A percentile compares a stretch with the other conserved stretches of the same genome.
phyloP scores from a whole-genome alignment of 345 rosid species.

The Psidium friedrichsthalianum region DNA sequence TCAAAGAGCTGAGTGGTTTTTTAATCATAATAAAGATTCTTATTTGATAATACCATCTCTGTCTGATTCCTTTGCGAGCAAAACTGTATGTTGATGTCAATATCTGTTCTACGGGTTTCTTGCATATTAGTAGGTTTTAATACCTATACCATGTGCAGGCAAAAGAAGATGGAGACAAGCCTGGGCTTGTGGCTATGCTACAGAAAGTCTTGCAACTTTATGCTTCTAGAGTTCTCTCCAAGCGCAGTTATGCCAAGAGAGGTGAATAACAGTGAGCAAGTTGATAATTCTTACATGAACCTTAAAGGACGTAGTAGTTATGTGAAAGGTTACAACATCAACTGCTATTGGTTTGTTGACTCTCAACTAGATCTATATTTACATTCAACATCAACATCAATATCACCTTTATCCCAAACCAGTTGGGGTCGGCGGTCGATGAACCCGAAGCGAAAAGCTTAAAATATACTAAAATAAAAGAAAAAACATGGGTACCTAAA shows the following conservation, averaged over 20 bases:
- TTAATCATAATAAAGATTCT: not conserved
- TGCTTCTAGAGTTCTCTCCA: constrained; percentile 69
- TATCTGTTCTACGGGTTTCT: not conserved
- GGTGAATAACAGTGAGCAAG: constrained; percentile 20
- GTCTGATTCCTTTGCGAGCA: not conserved
- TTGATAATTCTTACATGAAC: not conserved
- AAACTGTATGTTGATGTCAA: not conserved
- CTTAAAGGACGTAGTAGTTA: not conserved
- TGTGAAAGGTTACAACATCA: not conserved
- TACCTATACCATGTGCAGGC: constrained; percentile 34
- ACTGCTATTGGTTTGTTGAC: not conserved
- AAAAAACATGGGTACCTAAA: too few relatives aligned
- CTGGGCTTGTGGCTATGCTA: constrained; percentile 86
- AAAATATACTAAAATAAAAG: too few relatives aligned
- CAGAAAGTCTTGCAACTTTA: constrained; percentile 88
- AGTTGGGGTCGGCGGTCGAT: too few relatives aligned
- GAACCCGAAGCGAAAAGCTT: too few relatives aligned
- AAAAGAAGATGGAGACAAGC: constrained; percentile 81
- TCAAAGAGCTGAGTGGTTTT: not conserved
- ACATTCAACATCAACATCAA: too few relatives aligned
- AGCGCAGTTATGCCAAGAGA: constrained; percentile 88
- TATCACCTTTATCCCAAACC: too few relatives aligned
- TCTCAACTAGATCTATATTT: not conserved
- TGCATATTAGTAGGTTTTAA: not conserved
- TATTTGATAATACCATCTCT: not conserved